Evolutionary conservation across 2,329 filamentous ascomycete species (phyloP), one percentile per base, ranked within the genome.

Genomic region (Aspergillus neoniger): DNA sequence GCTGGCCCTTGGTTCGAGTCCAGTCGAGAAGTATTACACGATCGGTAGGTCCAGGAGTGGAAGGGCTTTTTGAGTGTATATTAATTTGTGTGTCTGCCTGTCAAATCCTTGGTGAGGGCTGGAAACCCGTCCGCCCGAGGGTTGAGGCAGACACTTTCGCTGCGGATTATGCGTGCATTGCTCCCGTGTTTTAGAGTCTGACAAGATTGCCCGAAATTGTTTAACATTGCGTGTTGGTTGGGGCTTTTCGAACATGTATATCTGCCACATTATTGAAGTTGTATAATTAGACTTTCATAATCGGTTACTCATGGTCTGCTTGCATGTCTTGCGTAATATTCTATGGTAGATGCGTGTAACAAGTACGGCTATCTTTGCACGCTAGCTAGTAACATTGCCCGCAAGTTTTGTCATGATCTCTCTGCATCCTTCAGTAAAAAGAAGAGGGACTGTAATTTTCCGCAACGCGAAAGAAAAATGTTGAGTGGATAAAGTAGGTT

Each of bases 11-110:
- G 77, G 77, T 5, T 47, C 65, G 17, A 61, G 59, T 25, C 62
- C 54, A 47, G 54, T 69, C 2, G 69, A 78, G 56, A 76, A 70
- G 21, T 81, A 80, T 67, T 72, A 74, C 62, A 81, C 79, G 1
- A 67, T 81, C 30, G 80, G 80, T 10, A 70, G 71, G 53, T 63
- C 72, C 25, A 73, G 58, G 17, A 72, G 70, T 38, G 78, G 78
- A 5, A 64, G 63, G 44, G 78, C 76, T 4, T 80, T 74, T 63
- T 71, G 48, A 61, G 3, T 60, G n/a, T 55, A n/a, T 8, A 36
- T 15, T 25, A 10, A 19, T 25, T 32, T 30, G 12, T 47, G n/a
- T 32, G 38, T 59, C n/a, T 43, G 28, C n/a, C 30, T 47, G 47
- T 14, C 47, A 5, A 36, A 12, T 53, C 36, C 58, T 55, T 50